Conservation (phyloP, 805 yeast genomes). For the Teunomyces panamensis region DNA sequence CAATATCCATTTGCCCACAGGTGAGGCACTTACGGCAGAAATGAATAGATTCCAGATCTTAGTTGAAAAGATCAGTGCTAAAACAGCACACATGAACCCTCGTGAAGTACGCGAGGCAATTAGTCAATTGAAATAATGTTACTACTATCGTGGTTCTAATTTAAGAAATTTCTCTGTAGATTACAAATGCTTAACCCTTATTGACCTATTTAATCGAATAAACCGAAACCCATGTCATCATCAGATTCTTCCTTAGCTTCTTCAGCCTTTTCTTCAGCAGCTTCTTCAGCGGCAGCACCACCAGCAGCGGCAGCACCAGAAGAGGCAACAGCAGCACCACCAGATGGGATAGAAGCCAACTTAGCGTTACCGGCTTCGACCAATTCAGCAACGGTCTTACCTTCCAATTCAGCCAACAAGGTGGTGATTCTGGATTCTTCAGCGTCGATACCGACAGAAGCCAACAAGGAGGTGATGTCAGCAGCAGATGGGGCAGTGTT, state of each 20-base stretch:
- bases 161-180: slow-evolving; percentile 1
- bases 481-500: slow-evolving; percentile 90
- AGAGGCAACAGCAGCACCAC: slow-evolving; percentile 91
- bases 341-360: slow-evolving; percentile 96
- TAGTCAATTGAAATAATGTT: neutral
- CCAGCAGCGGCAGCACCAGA: slow-evolving; percentile 69
- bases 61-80: slow-evolving; percentile 22
- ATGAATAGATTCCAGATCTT: slow-evolving; percentile 25
- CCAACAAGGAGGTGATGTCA: slow-evolving; percentile 83
- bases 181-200: slow-evolving; percentile 1
- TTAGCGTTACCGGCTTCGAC: slow-evolving; percentile 93
- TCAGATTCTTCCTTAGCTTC: slow-evolving; percentile 65
- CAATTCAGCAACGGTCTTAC: slow-evolving; percentile 87
- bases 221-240: slow-evolving; percentile 89
- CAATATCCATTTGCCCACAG: neutral
- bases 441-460: slow-evolving; percentile 94
- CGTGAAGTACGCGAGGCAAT: slow-evolving; percentile 4
- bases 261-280: slow-evolving; percentile 67
- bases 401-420: slow-evolving; percentile 84
- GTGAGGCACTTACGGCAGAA: slow-evolving; percentile 14
- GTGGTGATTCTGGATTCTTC: slow-evolving; percentile 83
- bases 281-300: slow-evolving; percentile 70
- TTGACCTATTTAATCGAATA: slow-evolving; percentile 76
- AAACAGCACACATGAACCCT: slow-evolving; percentile 3
- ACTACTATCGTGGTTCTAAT: neutral